Evolutionary conservation across 192 early-diverging fungal genomes (phyloP), one percentile per base, ranked within the genome.

Genomic region (Allomyces macrogynus): DNA sequence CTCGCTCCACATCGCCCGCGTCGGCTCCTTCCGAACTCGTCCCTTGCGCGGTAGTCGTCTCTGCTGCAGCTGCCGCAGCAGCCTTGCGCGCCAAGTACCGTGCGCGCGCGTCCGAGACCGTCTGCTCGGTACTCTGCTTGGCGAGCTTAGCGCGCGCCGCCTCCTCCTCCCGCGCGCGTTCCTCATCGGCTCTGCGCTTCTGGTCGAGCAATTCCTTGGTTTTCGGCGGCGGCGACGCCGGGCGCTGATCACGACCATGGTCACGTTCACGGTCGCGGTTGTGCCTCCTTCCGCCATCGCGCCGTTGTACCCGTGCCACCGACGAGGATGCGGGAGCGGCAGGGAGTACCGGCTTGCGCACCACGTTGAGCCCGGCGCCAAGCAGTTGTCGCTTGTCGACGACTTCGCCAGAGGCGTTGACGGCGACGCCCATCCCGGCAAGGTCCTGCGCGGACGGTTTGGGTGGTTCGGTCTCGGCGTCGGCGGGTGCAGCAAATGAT

Each of bases 361-460:
- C 67, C 5, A 90, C 67, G 63, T 90, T 90, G 40, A 90, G 77
- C 9, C 89, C 89, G 63, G 82, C 84, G 9, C 72, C 67, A 14
- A 90, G 73, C 9, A 90, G 70, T 25, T 85, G 75, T 10, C 86
- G 76, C 68, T 89, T 89, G 70, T 90, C 87, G 12, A 90, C 82
- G 25, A 90, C 73, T 44, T 87, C 76, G 11, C 84, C 77, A 16
- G 81, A 80, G 42, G 87, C 89, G 68, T 90, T 90, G 57, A 87
- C 11, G 1, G 65, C 64, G 5, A 87, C 77, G 5, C 76, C 66
- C 65, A 74, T 67, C 3, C 77, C 77, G 14, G 74, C 75, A 22
- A 69, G 67, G 42, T 65, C 57, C 5, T 70, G 16, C 1, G 49
- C 65, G 20, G 71, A 64, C 10, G 25, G 23, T 10, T 66, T 64